Evolutionary conservation across 495 filamentous ascomycete species (phyloP), one percentile per base, ranked within the genome.

Genomic region (Penicillium tannophilum): DNA sequence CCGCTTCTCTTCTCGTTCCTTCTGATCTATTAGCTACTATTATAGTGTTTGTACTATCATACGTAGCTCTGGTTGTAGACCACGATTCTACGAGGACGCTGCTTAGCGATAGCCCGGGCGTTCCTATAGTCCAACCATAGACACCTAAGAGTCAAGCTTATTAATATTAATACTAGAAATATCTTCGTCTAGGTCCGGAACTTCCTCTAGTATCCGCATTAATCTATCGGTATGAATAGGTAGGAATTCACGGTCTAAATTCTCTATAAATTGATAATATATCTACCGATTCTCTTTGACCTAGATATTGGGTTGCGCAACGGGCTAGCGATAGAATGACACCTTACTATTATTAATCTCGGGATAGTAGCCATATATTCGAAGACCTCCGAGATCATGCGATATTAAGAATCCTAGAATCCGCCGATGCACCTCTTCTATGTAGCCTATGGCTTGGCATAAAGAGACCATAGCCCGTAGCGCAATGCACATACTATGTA

Each of bases 401-500:
- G 76, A 82, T 56, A 84, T 66, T 2, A 76, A 82, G 70, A 82
- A 83, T 36, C 68, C 66, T 54, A 79, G 65, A 20, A 73, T 56
- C 42, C 49, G 59, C 24, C 64, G 52, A 46, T 71, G 17, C 24
- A 71, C 46, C 46, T 71, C 58, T 28, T 64, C 26, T 52, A 61
- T 35, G 50, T 61, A 56, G 20, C 26, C 48, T 31, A 59, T 55
- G 10, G 56, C 43, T 64, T 59, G 24, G 56, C 54, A 71, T n/a
- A 72, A 53, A 35, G 67, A 53, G 30, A 70, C 58, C 12, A 73
- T 59, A 31, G 52, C 69, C 33, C 64, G 59, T 41, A 69, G 54
- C 16, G 65, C 67, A 63, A 74, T 49, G 16, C 62, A 68, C 60
- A 67, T 68, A 58, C 64, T 73, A 55, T 77, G 72, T 36, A 65